Base-by-base conservation (phyloP, 768 basidiomycete species). In the Naganishia vishniacii region DNA sequence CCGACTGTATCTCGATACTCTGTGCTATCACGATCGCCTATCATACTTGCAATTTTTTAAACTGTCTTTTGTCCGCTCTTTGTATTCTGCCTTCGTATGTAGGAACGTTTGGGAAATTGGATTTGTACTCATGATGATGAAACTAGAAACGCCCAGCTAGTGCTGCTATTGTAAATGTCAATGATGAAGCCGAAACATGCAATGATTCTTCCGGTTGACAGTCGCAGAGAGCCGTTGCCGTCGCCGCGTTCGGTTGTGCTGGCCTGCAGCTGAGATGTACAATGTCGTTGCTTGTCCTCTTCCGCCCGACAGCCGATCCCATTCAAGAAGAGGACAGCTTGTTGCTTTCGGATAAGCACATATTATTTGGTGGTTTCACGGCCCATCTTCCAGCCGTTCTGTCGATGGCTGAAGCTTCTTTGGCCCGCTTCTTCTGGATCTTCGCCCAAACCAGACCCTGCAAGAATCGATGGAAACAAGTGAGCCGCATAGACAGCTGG, bases 371-470 rank as follows among this genome's bases (percentile, higher is more conserved):
- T n/a, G n/a, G n/a, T n/a, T n/a, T n/a, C n/a, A 23, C 23, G 4
- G 34, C 15, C n/a, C 34, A 23, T 25, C 11, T 18, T 4, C 1
- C 34, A 12, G 23, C 32, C 37, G 53, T 23, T 34, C 26, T 41
- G 1, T n/a, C 34, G 16, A 2, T 56, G 34, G 20, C 31, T 20
- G 53, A 41, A 13, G 53, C 53, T 2, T 56, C 53, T 37, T 56
- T 56, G n/a, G 34, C 53, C 26, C 53, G 53, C 26, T 56, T 56
- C 37, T 56, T 56, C 34, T 56, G 53, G 7, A 56, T 56, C 37
- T 56, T 56, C 34, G 53, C 53, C 53, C 53, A 56, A 4, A 56
- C 53, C 16, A 56, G 53, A 8, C 53, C 53, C 53, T 56, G 20
- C 13, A 56, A 3, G 37, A 40, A 15, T 23, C 16, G 9, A 12